phyloP scores from a whole-genome alignment of 805 yeast genomes.

The Zygosaccharomyces siamensis region DNA sequence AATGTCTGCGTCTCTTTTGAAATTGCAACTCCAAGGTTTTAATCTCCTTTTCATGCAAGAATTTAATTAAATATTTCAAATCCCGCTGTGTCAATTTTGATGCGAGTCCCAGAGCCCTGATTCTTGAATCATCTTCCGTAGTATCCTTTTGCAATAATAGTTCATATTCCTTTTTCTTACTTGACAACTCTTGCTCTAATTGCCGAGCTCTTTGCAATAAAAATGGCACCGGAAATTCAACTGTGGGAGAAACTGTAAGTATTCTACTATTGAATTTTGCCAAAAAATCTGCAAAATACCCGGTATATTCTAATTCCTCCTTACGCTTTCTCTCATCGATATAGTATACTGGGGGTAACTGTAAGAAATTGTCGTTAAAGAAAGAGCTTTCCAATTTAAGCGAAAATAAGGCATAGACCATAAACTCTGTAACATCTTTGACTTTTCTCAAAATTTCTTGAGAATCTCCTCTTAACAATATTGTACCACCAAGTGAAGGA shows the following conservation, averaged over 20 bases:
- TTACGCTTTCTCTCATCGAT: conserved; percentile 19
- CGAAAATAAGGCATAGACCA: conserved; percentile 75
- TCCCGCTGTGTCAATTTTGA: conserved; percentile 35
- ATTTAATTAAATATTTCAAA: conserved; percentile 29
- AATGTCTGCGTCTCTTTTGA: conserved; percentile 45
- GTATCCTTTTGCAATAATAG: conserved; percentile 18
- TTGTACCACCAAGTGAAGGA: conserved; percentile 70
- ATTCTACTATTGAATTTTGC: conserved; percentile 44
- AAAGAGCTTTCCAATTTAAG: conserved; percentile 73
- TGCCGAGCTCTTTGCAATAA: conserved; percentile 51
- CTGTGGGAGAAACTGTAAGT: conserved; percentile 82
- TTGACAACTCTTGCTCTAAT: conserved; percentile 40
- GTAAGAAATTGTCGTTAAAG: conserved; percentile 64
- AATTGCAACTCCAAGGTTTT: conserved; percentile 32
- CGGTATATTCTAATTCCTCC: conserved; percentile 18
- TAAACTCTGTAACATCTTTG: conserved; percentile 74
- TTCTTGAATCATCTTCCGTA: conserved; percentile 11
- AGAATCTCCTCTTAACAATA: conserved; percentile 77
- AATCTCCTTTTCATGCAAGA: conserved; percentile 32
- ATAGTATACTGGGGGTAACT: conserved; percentile 40
- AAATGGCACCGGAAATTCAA: conserved; percentile 65
- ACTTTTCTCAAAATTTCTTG: conserved; percentile 56
- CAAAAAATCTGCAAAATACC: conserved; percentile 38
- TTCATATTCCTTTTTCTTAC: conserved; percentile 25
- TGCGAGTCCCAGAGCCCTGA: conserved; percentile 22